Conservation (phyloP, 805 yeast genomes). For the Barnettozyma sucrosica region DNA sequence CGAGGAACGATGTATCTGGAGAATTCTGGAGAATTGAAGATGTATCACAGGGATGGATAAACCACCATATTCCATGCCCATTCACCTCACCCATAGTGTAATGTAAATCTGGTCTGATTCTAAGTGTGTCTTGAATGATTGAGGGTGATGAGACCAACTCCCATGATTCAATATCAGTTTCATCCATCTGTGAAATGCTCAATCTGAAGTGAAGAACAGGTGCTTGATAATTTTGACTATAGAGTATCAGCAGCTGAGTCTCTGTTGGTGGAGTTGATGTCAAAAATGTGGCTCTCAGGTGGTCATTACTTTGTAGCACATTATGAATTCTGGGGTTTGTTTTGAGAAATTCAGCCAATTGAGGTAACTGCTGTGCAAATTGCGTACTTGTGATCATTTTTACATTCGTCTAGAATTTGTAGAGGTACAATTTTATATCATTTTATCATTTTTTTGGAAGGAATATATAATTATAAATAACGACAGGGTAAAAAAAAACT, state of each 20-base stretch:
- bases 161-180: constrained; percentile 1
- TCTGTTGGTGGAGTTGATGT: neutral
- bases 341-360: neutral
- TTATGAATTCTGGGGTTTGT: neutral
- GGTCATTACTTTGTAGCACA: neutral
- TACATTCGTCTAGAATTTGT: neutral
- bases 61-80: constrained; percentile 17
- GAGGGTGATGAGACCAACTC: neutral
- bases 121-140: neutral
- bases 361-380: neutral
- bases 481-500: neutral
- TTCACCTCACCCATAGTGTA: constrained; percentile 10
- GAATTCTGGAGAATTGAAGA: constrained; percentile 24
- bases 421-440: neutral
- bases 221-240: constrained; percentile 6
- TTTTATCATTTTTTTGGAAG: neutral
- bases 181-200: neutral
- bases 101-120: constrained; percentile 1
- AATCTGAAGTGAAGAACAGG: constrained; percentile 14
- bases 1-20: constrained; percentile 18
- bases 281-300: neutral
- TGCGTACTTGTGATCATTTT: neutral
- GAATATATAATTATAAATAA: constrained; percentile 7
- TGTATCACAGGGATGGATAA: constrained; percentile 40
- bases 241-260: neutral